Conservation (phyloP, 108 stramenopile species). For the Fistulifera pelliculosa region DNA sequence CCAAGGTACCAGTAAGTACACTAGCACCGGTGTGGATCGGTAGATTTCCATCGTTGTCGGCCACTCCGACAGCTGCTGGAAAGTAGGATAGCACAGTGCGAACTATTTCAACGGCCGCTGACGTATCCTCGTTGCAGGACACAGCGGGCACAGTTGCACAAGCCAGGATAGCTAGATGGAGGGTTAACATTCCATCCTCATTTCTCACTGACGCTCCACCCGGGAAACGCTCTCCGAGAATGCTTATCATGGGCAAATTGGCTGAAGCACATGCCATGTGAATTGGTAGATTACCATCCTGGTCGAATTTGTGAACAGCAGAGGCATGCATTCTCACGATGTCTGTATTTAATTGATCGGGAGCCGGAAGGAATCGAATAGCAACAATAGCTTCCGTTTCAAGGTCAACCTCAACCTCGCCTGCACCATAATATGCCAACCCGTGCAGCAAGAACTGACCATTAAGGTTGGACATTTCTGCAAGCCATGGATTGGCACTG, state of each 20-base stretch:
- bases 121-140: constrained; percentile 6
- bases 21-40: constrained; percentile 72
- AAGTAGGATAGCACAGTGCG: constrained; percentile 47
- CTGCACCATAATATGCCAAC: constrained; percentile 60
- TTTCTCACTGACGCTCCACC: constrained; percentile 82
- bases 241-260: constrained; percentile 60
- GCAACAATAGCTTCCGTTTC: constrained; percentile 3
- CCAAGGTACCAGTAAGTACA: constrained; percentile 45
- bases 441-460: constrained; percentile 74
- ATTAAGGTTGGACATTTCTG: constrained; percentile 79
- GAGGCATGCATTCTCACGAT: constrained; percentile 55
- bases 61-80: constrained; percentile 55
- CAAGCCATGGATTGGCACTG: constrained; percentile 75
- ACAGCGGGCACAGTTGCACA: constrained; percentile 27
- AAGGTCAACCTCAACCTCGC: constrained; percentile 8
- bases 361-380: constrained; percentile 20
- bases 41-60: constrained; percentile 75
- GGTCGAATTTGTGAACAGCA: constrained; percentile 73
- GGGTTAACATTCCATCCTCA: constrained; percentile 75
- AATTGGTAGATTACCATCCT: constrained; percentile 78
- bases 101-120: constrained; percentile 12
- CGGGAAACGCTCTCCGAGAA: constrained; percentile 62
- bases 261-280: constrained; percentile 75
- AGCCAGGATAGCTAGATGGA: constrained; percentile 63
- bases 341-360: constrained; percentile 37